Percentiles rank a stretch among this genome's conserved stretches.
Conservation (phyloP, 139 green algal species). For the Chlamydomonas applanata region DNA sequence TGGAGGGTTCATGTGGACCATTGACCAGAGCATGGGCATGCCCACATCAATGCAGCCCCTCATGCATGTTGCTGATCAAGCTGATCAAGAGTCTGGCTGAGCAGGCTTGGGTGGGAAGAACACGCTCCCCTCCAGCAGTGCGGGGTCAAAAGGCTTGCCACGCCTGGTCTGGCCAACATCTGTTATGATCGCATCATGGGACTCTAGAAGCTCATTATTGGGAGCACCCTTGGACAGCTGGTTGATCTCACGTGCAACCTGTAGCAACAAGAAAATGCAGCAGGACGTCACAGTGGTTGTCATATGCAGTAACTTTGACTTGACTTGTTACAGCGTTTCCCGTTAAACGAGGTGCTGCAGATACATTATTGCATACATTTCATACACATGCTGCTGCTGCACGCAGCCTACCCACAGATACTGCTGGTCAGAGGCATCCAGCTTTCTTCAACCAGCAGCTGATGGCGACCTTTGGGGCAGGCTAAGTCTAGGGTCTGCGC, state of each 20-base stretch:
- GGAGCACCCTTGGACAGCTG: neutral
- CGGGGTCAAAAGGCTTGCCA: neutral
- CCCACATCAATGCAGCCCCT: neutral
- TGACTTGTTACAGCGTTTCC: too few species aligned
- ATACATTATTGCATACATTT: constrained; percentile 3
- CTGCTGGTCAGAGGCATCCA: neutral
- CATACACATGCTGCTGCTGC: neutral
- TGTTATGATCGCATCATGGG: neutral
- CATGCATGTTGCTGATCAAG: too few species aligned
- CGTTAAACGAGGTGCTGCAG: too few species aligned
- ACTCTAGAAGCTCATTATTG: neutral
- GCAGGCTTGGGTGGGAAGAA: neutral
- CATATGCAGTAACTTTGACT: too few species aligned
- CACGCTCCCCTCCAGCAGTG: neutral
- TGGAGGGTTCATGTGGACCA: too few species aligned
- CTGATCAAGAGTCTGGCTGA: neutral
- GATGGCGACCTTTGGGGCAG: neutral
- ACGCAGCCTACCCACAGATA: neutral
- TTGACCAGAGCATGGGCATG: too few species aligned
- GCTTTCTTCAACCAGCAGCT: neutral
- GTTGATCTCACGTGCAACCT: neutral
- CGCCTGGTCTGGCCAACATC: neutral
- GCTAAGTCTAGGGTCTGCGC: neutral
- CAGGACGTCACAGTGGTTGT: too few species aligned
- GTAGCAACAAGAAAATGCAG: neutral